phyloP scores from a whole-genome alignment of 345 rosid species.

The Iberis pinnata region DNA sequence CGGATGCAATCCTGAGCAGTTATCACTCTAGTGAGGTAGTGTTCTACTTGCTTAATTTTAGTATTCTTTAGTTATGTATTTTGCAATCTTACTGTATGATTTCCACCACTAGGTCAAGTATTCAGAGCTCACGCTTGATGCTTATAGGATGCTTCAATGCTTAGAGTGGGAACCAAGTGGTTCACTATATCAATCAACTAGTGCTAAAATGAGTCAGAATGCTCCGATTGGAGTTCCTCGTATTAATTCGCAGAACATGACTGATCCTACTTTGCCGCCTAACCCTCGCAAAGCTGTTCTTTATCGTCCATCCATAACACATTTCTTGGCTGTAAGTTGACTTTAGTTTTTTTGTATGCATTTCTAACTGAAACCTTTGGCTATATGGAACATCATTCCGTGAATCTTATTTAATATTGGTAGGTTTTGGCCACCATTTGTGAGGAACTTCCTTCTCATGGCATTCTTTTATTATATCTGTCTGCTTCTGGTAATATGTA shows the following conservation, averaged over 20 bases:
- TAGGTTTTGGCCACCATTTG: constrained; percentile 83
- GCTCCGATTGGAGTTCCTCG: constrained; percentile 52
- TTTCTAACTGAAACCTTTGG: not conserved
- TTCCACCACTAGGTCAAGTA: constrained; percentile 65
- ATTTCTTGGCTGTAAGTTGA: constrained; percentile 78
- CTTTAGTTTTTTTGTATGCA: not conserved
- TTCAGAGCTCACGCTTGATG: constrained; percentile 90
- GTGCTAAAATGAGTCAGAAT: constrained; percentile 47
- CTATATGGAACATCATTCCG: constrained; percentile 3
- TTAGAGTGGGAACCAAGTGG: constrained; percentile 98
- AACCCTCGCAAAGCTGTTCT: constrained; percentile 84
- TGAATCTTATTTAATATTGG: constrained; percentile 19
- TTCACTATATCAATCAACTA: constrained; percentile 59
- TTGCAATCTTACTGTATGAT: constrained; percentile 10
- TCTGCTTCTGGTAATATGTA: constrained; percentile 73
- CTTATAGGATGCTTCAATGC: constrained; percentile 96
- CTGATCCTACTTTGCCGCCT: constrained; percentile 85
- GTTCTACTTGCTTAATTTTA: constrained; percentile 19
- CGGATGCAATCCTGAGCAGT: constrained; percentile 86
- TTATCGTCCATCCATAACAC: constrained; percentile 79
- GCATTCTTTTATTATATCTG: constrained; percentile 70
- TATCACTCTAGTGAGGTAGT: constrained; percentile 81
- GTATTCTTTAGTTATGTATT: not conserved
- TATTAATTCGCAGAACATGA: constrained; percentile 50
- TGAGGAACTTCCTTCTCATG: constrained; percentile 83